Conservation (phyloP, 176 grass and related monocot species). For the Cymbopogon citratus region DNA sequence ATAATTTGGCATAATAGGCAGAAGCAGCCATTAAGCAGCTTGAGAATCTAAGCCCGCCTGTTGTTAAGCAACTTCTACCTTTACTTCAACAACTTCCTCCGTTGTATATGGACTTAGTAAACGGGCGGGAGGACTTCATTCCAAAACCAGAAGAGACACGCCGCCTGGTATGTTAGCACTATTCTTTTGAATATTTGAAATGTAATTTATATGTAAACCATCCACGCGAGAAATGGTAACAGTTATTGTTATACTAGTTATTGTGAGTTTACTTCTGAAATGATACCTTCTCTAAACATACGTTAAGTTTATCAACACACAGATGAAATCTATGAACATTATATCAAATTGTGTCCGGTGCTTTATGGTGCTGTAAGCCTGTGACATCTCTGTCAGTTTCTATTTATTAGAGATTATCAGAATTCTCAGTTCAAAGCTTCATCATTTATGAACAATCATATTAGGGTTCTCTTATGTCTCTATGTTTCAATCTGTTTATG, state of each 20-base stretch:
- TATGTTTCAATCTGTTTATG: neutral
- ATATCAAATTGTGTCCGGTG: neutral
- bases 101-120: conserved; percentile 84
- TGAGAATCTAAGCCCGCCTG: conserved; percentile 79
- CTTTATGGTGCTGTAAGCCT: neutral
- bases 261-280: neutral
- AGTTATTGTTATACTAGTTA: neutral
- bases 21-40: conserved; percentile 94
- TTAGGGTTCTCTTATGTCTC: neutral
- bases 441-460: conserved; percentile 4
- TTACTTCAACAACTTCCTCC: conserved; percentile 95
- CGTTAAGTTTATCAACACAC: neutral
- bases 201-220: neutral
- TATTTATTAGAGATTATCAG: neutral
- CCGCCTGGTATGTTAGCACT: conserved; percentile 52
- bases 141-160: conserved; percentile 94
- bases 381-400: neutral
- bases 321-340: neutral
- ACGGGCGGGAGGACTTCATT: conserved; percentile 91
- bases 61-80: conserved; percentile 88
- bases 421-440: neutral
- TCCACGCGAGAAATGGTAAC: neutral
- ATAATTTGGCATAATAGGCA: conserved; percentile 50
- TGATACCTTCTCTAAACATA: neutral
- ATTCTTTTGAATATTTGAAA: conserved; percentile 13